Conservation (phyloP, 768 basidiomycete species). For the Termitomyces sp. region DNA sequence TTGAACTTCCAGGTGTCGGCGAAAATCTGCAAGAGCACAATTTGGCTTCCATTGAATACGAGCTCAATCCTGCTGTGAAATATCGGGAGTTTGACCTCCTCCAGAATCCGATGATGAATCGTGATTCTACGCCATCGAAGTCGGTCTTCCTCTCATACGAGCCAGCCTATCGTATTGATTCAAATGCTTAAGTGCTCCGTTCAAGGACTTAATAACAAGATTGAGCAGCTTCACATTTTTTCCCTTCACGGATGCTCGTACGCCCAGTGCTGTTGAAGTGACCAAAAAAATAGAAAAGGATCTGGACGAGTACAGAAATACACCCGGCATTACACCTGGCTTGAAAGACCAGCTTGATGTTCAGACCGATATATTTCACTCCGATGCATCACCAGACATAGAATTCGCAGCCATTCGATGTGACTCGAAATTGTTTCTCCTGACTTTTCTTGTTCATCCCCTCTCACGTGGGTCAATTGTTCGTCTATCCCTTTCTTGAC, state of each 20-base stretch:
- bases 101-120: no score
- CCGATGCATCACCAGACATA: slow-evolving; percentile 22
- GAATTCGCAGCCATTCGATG: no score
- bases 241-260: no score
- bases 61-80: slow-evolving; percentile 4
- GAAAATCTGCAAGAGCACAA: slow-evolving; percentile 18
- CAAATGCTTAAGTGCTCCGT: no score
- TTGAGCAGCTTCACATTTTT: no score
- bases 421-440: no score
- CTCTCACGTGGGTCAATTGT: slow-evolving; percentile 50
- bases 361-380: slow-evolving; percentile 26
- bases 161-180: no score
- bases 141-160: no score
- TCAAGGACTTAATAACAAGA: no score
- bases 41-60: slow-evolving; percentile 3
- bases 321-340: slow-evolving; percentile 24
- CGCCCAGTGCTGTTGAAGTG: no score
- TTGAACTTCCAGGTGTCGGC: slow-evolving; percentile 16
- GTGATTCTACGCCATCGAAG: no score
- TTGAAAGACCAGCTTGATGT: slow-evolving; percentile 37
- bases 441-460: slow-evolving; percentile 35
- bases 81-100: slow-evolving; percentile 9
- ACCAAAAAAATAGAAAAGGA: slow-evolving; percentile 19
- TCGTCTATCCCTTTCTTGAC: no score
- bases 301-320: slow-evolving; percentile 20